Evolutionary conservation across 306 rosid genomes (phyloP), one percentile per base, ranked within the genome.

Genomic region (Cicer arietinum): DNA sequence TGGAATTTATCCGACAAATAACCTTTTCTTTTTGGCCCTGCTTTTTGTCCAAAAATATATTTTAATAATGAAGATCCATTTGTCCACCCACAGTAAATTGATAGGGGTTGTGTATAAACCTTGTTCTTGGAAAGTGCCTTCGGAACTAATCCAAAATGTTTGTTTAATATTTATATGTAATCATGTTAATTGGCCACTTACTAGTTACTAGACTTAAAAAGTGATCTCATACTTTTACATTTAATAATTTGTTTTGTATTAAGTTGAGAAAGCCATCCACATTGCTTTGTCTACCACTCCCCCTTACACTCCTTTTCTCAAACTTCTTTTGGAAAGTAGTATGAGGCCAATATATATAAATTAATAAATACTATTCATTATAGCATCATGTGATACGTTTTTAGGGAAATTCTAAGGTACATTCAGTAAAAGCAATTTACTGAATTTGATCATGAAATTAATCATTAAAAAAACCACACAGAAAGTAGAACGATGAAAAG

Each of bases 111-210:
- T 79, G 67, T 53, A 76, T 39, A 71, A 71, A 67, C 56, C 77
- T 61, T 67, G 81, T 64, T 79, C 64, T 51, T 22, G 65, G 77
- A 73, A 76, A 73, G 74, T 78, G 52, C 11, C n/a, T 12, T 45
- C 46, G 53, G 58, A 86, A 51, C 48, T 10, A 80, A 80, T 64
- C 67, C 52, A 70, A 67, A 40, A 66, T 74, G 40, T 58, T 86
- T 66, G 47, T 69, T 68, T 75, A 75, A 51, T 68, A 75, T 68
- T 80, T 30, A 30, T 74, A 74, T 11, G 46, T 67, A 47, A 76
- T 44, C 52, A 56, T 12, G 73, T 43, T 67, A 52, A 75, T 75
- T 75, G 69, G 61, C 74, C 81, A 83, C 83, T 64, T 50, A 74
- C 22, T 69, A 63, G 37, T 64, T 50, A 74, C 22, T 69, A 63